Conservation (phyloP, 805 yeast species). For the Yueomyces sinensis region DNA sequence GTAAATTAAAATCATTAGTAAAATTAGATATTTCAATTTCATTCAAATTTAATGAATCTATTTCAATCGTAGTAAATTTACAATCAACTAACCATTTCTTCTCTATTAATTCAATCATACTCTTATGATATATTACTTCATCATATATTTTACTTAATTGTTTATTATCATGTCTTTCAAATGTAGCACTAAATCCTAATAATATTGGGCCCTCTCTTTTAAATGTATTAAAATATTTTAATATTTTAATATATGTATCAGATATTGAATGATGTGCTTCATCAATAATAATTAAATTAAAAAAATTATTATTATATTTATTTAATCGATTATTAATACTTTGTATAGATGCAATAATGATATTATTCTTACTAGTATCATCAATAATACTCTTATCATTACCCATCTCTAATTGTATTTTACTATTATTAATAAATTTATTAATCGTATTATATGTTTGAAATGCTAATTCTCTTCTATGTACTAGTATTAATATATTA, state of each 20-base stretch:
- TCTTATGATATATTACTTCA: conserved; percentile 58
- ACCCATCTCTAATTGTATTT: conserved; percentile 63
- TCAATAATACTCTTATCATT: conserved; percentile 15
- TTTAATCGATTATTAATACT: conserved; percentile 39
- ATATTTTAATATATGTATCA: conserved; percentile 41
- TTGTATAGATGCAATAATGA: conserved; percentile 68
- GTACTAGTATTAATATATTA: conserved; percentile 53
- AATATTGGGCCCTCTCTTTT: conserved; percentile 33
- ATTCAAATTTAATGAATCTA: conserved; percentile 30
- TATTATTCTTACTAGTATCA: conserved; percentile 32
- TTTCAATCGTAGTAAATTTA: conserved; percentile 43
- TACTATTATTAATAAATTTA: conserved; percentile 24
- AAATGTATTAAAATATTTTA: conserved; percentile 44
- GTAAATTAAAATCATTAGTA: conserved; percentile 37
- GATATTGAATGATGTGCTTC: conserved; percentile 93
- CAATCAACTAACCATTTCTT: conserved; percentile 62
- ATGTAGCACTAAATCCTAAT: conserved; percentile 82
- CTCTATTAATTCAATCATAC: conserved; percentile 49
- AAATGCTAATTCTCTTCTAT: conserved; percentile 60
- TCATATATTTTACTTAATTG: conserved; percentile 51
- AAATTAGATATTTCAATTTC: conserved; percentile 18
- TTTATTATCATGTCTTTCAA: conserved; percentile 61
- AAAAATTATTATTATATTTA: conserved; percentile 31
- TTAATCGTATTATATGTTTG: conserved; percentile 50
- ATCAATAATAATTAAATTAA: conserved; percentile 64